Evolutionary conservation across 2,329 filamentous ascomycete genomes (phyloP).

Genomic region (Paecilomyces fulvus): DNA sequence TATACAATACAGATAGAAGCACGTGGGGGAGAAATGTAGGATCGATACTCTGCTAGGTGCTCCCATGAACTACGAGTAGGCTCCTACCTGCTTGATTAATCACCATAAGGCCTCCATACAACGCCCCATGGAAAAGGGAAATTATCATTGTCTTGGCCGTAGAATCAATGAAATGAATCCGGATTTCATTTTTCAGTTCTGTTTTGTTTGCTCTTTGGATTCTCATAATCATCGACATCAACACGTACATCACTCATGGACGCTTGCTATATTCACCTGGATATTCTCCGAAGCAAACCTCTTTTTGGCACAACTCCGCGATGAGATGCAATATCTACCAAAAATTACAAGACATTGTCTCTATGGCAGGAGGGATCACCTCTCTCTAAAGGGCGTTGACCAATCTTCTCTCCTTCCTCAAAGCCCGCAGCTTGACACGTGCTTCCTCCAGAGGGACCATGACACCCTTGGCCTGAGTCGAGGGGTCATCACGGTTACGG

Average conservation of each 20-base stretch:
- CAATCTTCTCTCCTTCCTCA: slow-evolving; percentile 39
- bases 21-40: no score
- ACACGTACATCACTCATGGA: not conserved
- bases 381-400: slow-evolving; percentile 27
- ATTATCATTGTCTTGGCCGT: not conserved
- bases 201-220: not conserved
- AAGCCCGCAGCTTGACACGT: slow-evolving; percentile 42
- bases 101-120: no score
- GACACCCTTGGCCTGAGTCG: slow-evolving; percentile 54
- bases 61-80: no score
- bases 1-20: no score
- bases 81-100: no score
- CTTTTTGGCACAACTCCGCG: not conserved
- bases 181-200: not conserved
- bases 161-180: not conserved
- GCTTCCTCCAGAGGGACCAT: slow-evolving; percentile 54
- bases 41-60: no score
- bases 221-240: not conserved
- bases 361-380: not conserved
- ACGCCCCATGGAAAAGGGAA: not conserved
- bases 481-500: slow-evolving; percentile 54
- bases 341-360: not conserved
- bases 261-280: not conserved
- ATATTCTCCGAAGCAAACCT: not conserved
- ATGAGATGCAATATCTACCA: not conserved